Conservation (phyloP, 768 basidiomycete genomes). For the Crepidotus variabilis region DNA sequence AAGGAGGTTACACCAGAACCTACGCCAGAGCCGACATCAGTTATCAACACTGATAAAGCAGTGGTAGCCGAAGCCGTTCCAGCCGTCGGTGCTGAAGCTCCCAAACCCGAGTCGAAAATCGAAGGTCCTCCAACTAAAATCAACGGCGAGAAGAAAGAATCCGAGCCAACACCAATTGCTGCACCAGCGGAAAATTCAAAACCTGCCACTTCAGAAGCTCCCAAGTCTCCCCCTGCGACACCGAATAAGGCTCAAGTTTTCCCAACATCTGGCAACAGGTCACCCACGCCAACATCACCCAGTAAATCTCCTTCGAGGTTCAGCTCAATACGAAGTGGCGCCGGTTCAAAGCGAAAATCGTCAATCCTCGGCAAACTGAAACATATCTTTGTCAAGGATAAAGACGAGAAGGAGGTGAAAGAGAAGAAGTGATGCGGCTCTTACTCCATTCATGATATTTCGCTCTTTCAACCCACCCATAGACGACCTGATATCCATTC, state of each 20-base stretch:
- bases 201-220: slow-evolving; percentile 6
- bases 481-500: background rate
- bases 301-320: slow-evolving; percentile 22
- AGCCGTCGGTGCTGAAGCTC: no score
- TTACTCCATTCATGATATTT: background rate
- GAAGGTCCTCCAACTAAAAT: no score
- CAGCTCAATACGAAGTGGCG: slow-evolving; percentile 24
- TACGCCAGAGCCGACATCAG: background rate
- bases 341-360: slow-evolving; percentile 50
- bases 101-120: no score
- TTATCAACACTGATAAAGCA: no score
- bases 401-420: slow-evolving; percentile 39
- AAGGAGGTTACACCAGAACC: background rate
- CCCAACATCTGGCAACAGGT: slow-evolving; percentile 8
- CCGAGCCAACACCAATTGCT: background rate
- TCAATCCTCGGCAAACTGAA: slow-evolving; percentile 55
- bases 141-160: no score
- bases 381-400: slow-evolving; percentile 43
- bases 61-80: no score
- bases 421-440: slow-evolving; percentile 18
- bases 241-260: slow-evolving; percentile 10
- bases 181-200: slow-evolving; percentile 2
- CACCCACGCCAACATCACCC: slow-evolving; percentile 12
- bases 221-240: slow-evolving; percentile 2
- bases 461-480: background rate